Conservation (phyloP, 163 green algal species). For the Chlorella variabilis region DNA sequence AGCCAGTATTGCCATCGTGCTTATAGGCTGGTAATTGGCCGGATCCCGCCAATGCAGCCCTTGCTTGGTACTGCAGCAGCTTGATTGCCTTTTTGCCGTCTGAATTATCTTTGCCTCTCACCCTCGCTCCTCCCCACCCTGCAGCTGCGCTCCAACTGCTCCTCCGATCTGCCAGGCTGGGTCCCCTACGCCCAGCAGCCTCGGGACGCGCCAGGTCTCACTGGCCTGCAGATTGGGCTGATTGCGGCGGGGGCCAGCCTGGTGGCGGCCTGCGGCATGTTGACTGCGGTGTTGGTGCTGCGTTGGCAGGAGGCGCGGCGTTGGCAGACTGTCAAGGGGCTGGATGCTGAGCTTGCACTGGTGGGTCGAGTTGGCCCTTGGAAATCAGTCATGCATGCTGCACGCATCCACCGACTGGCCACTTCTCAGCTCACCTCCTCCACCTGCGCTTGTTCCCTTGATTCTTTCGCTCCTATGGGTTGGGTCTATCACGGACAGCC, state of each 20-base stretch:
- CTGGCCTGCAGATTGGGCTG: constrained; percentile 11
- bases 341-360: constrained; percentile 8
- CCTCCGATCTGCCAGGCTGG: constrained; percentile 19
- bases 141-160: constrained; percentile 33
- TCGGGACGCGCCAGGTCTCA: background rate
- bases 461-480: too few species aligned
- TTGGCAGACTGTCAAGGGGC: constrained; percentile 45
- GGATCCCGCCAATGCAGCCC: background rate
- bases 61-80: too few species aligned
- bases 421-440: too few species aligned
- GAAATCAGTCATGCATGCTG: too few species aligned
- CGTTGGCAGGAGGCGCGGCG: constrained; percentile 41
- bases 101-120: too few species aligned
- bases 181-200: background rate
- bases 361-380: constrained; percentile 14
- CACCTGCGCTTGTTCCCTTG: too few species aligned
- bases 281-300: constrained; percentile 19
- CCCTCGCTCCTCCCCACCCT: too few species aligned
- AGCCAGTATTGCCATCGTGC: too few species aligned
- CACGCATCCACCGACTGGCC: too few species aligned
- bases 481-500: too few species aligned
- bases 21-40: too few species aligned
- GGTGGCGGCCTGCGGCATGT: constrained; percentile 2
- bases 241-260: constrained; percentile 1
- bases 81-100: too few species aligned